phyloP scores from a whole-genome alignment of 768 basidiomycete genomes.

The Termitomyces sp. region DNA sequence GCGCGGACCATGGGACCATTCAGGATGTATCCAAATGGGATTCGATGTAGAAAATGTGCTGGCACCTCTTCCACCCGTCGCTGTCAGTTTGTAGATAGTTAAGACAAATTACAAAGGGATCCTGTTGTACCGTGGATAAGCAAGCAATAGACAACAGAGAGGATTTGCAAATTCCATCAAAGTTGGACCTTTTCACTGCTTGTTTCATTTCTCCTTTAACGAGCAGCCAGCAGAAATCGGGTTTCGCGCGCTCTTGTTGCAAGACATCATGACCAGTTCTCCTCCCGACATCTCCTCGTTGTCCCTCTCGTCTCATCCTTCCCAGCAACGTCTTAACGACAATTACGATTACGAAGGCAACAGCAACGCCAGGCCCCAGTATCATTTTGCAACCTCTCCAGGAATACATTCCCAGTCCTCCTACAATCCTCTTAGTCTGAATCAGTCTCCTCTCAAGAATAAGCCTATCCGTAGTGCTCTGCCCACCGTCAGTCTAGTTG shows the following conservation, averaged over 20 bases:
- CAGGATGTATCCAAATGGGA: conserved; percentile 32
- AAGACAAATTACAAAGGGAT: neutral
- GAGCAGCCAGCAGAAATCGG: conserved; percentile 22
- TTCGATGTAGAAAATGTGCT: conserved; percentile 45
- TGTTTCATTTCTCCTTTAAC: conserved; percentile 25
- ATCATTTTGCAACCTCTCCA: conserved; percentile 64
- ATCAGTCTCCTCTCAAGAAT: conserved; percentile 69
- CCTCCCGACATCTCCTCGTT: conserved; percentile 77
- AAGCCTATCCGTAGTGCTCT: conserved; percentile 67
- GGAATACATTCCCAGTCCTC: conserved; percentile 49
- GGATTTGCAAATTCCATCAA: conserved; percentile 15
- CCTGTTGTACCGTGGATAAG: conserved; percentile 14
- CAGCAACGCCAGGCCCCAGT: conserved; percentile 49
- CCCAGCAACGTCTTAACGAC: conserved; percentile 81
- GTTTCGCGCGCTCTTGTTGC: conserved; percentile 16
- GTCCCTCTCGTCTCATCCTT: conserved; percentile 66
- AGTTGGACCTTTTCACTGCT: neutral
- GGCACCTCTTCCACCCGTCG: conserved; percentile 40
- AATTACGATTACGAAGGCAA: conserved; percentile 77
- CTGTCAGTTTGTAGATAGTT: conserved; percentile 19
- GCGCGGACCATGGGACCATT: conserved; percentile 59
- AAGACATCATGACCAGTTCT: conserved; percentile 68
- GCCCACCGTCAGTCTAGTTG: conserved; percentile 55
- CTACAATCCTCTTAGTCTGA: conserved; percentile 52
- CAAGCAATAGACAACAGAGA: conserved; percentile 28